A percentile compares a stretch with the other conserved stretches of the same genome.
Conservation (phyloP, 805 yeast genomes). For the Teunomyces cretensis region DNA sequence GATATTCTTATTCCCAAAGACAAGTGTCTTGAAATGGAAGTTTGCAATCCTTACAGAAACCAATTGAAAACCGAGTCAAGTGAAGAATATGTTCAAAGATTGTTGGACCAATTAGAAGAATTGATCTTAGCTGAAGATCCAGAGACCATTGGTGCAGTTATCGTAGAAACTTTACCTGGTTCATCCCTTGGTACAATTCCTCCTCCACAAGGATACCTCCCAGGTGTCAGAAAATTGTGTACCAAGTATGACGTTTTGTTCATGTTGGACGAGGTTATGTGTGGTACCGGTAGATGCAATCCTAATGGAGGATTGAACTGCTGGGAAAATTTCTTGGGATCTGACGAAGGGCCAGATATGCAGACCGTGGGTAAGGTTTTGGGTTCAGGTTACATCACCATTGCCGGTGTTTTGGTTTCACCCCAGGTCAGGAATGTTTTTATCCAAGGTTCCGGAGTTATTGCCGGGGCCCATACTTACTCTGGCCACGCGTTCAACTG, state of each 20-base stretch:
- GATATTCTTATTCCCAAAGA: slow-evolving; percentile 19
- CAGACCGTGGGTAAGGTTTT: slow-evolving; percentile 33
- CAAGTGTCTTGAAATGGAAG: slow-evolving; percentile 20
- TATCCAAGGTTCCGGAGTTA: slow-evolving; percentile 17
- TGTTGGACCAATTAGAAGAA: slow-evolving; percentile 23
- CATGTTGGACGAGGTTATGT: slow-evolving; percentile 57
- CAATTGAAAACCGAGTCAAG: slow-evolving; percentile 20
- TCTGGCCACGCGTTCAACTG: slow-evolving; percentile 27
- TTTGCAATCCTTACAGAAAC: slow-evolving; percentile 30
- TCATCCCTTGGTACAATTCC: slow-evolving; percentile 27
- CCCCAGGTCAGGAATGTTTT: slow-evolving; percentile 23
- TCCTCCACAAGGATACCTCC: slow-evolving; percentile 26
- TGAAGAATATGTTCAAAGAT: slow-evolving; percentile 21
- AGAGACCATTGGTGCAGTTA: slow-evolving; percentile 26
- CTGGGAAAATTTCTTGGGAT: slow-evolving; percentile 29
- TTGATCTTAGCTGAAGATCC: slow-evolving; percentile 25
- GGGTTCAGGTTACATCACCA: slow-evolving; percentile 31
- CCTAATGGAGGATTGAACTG: slow-evolving; percentile 28
- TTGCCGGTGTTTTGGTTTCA: slow-evolving; percentile 30
- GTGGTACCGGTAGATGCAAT: slow-evolving; percentile 51
- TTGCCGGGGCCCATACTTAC: slow-evolving; percentile 27
- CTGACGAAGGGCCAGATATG: slow-evolving; percentile 28
- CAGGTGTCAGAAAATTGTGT: slow-evolving; percentile 43
- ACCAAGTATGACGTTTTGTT: slow-evolving; percentile 52
- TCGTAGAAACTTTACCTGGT: slow-evolving; percentile 30